Evolutionary conservation across 148 eudicot genomes (phyloP).

Genomic region (Oxyria digyna): DNA sequence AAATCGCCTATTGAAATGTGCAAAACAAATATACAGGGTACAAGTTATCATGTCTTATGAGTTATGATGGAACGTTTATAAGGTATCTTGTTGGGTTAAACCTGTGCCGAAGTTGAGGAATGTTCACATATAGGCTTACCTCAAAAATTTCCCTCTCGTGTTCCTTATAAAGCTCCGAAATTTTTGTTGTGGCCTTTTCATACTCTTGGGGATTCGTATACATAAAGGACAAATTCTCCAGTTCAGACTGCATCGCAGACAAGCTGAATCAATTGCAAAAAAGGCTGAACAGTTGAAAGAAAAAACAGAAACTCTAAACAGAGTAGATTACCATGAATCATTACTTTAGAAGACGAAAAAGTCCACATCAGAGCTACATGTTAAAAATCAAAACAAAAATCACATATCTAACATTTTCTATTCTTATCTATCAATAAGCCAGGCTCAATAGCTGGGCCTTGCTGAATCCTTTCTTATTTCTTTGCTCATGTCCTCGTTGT

Average conservation of each 20-base stretch:
- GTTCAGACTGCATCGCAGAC: constrained; percentile 69
- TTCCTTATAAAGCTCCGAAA: constrained; percentile 66
- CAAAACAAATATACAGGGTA: not conserved
- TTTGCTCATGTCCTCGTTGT: not conserved
- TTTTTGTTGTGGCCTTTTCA: constrained; percentile 51
- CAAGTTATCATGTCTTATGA: not conserved
- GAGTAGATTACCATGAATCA: not conserved
- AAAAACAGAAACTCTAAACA: not conserved
- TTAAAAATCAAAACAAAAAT: not conserved
- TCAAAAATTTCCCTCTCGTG: constrained; percentile 79
- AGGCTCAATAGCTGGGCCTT: not conserved
- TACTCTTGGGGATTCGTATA: constrained; percentile 82
- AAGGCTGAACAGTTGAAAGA: not conserved
- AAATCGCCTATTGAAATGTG: not conserved
- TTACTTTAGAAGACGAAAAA: not conserved
- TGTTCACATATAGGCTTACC: constrained; percentile 26
- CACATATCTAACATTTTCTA: not conserved
- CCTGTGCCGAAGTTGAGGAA: not conserved
- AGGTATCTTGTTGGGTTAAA: not conserved
- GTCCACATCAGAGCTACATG: not conserved
- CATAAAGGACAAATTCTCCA: constrained; percentile 92
- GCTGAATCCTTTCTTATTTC: not conserved
- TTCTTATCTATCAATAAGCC: not conserved
- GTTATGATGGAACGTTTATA: not conserved
- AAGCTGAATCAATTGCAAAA: not conserved